phyloP scores from a whole-genome alignment of 2,329 filamentous ascomycete species.

The Cryoendolithus antarcticus region DNA sequence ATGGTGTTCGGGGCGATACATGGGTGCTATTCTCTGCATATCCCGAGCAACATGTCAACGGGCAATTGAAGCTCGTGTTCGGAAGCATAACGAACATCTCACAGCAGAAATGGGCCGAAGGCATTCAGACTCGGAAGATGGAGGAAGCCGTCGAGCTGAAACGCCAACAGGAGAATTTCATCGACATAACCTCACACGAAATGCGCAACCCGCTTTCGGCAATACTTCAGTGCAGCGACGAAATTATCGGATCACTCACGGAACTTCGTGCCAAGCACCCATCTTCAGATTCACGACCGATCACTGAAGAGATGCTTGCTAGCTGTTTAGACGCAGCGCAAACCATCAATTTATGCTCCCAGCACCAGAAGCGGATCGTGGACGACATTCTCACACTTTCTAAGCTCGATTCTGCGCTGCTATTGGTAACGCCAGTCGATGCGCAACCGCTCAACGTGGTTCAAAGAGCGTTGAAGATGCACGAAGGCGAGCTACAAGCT shows the following conservation, averaged over 20 bases:
- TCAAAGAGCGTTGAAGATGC: conserved; percentile 60
- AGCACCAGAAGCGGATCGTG: conserved; percentile 71
- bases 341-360: conserved; percentile 64
- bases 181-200: conserved; percentile 31
- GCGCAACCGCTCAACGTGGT: conserved; percentile 56
- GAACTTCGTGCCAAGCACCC: conserved; percentile 25
- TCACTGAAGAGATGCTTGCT: conserved; percentile 35
- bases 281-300: conserved; percentile 24
- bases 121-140: conserved; percentile 62
- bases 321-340: conserved; percentile 61
- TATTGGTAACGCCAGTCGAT: conserved; percentile 59
- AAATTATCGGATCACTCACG: conserved; percentile 46
- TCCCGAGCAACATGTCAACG: conserved; percentile 54
- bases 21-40: conserved; percentile 71
- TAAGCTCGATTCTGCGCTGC: conserved; percentile 63
- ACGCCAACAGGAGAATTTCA: conserved; percentile 47
- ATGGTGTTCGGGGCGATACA: conserved; percentile 50
- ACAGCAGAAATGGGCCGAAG: conserved; percentile 73
- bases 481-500: conserved; percentile 60
- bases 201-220: conserved; percentile 61
- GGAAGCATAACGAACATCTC: conserved; percentile 77
- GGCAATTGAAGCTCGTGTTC: conserved; percentile 60
- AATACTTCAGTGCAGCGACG: conserved; percentile 64
- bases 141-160: conserved; percentile 75
- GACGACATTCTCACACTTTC: conserved; percentile 63